Conservation (phyloP, 2,329 filamentous ascomycete species). For the Monosporascus sp. region DNA sequence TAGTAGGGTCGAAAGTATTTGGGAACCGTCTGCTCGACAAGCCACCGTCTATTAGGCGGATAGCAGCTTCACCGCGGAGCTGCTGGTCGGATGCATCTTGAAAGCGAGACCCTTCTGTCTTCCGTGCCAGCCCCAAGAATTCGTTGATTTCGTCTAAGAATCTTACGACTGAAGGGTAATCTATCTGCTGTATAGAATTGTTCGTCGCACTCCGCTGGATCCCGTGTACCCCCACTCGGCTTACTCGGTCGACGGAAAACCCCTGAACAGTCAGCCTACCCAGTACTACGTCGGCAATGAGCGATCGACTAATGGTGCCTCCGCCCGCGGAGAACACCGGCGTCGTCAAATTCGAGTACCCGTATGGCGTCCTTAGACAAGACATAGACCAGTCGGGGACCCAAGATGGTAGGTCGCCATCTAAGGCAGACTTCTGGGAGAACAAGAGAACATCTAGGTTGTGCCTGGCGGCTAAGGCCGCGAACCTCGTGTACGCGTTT, state of each 20-base stretch:
- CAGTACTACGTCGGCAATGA: slow-evolving; percentile 2
- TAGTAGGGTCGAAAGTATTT: not conserved
- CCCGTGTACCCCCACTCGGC: slow-evolving; percentile 11
- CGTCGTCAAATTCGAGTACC: slow-evolving; percentile 17
- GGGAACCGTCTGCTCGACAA: slow-evolving; percentile 6
- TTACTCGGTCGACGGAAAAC: slow-evolving; percentile 16
- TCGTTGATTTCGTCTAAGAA: slow-evolving; percentile 23
- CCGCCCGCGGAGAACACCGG: slow-evolving; percentile 22
- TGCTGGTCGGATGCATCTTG: slow-evolving; percentile 1
- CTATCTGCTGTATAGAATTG: slow-evolving; percentile 7
- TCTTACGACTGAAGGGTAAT: slow-evolving; percentile 14
- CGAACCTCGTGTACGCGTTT: slow-evolving; percentile 8
- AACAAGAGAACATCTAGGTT: slow-evolving; percentile 25
- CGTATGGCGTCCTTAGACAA: slow-evolving; percentile 15
- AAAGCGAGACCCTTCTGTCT: not conserved
- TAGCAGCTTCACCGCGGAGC: not conserved
- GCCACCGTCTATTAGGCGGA: slow-evolving; percentile 9
- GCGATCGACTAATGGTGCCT: not conserved
- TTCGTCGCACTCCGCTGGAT: slow-evolving; percentile 2
- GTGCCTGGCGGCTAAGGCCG: slow-evolving; percentile 14
- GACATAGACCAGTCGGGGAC: slow-evolving; percentile 27
- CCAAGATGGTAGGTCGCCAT: slow-evolving; percentile 25
- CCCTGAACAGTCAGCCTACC: slow-evolving; percentile 14
- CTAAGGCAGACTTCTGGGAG: slow-evolving; percentile 21
- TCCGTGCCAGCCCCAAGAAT: slow-evolving; percentile 9